phyloP scores from a whole-genome alignment of 345 rosid genomes.

The Turnera subulata region DNA sequence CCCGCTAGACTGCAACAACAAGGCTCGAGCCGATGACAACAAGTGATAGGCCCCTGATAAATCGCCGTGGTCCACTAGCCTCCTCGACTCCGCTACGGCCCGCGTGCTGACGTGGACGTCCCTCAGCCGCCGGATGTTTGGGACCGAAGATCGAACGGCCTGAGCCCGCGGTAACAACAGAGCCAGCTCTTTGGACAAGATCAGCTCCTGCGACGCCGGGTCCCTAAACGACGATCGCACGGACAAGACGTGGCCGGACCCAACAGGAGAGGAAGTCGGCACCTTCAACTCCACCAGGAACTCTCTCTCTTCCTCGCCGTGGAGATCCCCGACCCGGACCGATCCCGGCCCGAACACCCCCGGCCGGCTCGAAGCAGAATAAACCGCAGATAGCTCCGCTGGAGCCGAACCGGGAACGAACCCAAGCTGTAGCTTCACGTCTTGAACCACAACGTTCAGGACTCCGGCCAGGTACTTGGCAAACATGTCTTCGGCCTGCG shows the following conservation, averaged over 20 bases:
- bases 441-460: constrained; percentile 55
- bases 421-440: constrained; percentile 59
- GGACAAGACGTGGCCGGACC: constrained; percentile 58
- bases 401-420: constrained; percentile 57
- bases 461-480: constrained; percentile 37
- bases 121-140: constrained; percentile 53
- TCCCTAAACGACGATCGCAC: constrained; percentile 62
- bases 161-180: constrained; percentile 44
- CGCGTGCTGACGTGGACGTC: constrained; percentile 68
- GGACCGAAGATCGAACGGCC: constrained; percentile 45
- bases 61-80: constrained; percentile 49
- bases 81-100: constrained; percentile 72
- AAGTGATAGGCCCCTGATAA: constrained; percentile 54
- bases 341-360: constrained; percentile 42
- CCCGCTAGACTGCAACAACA: constrained; percentile 46
- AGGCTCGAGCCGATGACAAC: constrained; percentile 67
- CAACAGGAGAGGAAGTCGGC: constrained; percentile 35
- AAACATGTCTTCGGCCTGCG: constrained; percentile 44
- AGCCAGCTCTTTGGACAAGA: constrained; percentile 41
- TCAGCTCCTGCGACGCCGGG: constrained; percentile 43
- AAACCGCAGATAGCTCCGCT: constrained; percentile 60
- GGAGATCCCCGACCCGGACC: constrained; percentile 66
- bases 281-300: constrained; percentile 60
- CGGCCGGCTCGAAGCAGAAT: constrained; percentile 48
- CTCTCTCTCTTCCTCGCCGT: constrained; percentile 68